Percentiles rank a stretch among this genome's conserved stretches.
Conservation (phyloP, 495 filamentous ascomycete genomes). For the Trichoderma gamsii region DNA sequence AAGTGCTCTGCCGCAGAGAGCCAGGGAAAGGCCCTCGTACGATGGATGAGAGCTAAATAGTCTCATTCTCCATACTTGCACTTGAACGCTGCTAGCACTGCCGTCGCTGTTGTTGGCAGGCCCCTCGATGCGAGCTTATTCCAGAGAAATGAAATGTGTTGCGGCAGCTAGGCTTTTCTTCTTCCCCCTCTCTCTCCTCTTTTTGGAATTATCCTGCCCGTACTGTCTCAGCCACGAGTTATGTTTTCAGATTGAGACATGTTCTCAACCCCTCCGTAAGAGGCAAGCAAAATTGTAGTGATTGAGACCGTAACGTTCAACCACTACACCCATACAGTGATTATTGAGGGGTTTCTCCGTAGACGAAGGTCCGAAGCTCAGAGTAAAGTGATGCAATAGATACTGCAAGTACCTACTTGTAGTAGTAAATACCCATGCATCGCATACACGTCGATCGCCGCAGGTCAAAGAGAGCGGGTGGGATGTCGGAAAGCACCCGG, state of each 20-base stretch:
- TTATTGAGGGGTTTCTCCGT: not conserved
- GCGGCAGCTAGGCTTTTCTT: too few relatives aligned
- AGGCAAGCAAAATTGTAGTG: too few relatives aligned
- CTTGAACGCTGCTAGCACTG: not conserved
- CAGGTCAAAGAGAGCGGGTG: not conserved
- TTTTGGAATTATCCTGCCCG: too few relatives aligned
- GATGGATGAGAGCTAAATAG: not conserved
- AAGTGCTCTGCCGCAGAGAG: not conserved
- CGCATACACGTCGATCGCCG: not conserved
- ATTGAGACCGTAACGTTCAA: too few relatives aligned
- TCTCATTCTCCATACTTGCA: not conserved
- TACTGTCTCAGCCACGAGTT: too few relatives aligned
- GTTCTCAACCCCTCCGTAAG: too few relatives aligned
- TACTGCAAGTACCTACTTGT: not conserved
- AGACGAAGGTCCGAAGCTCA: not conserved
- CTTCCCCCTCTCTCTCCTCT: too few relatives aligned
- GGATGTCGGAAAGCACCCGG: slow-evolving; percentile 11
- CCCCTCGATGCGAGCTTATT: not conserved
- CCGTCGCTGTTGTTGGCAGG: not conserved
- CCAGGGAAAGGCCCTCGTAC: not conserved
- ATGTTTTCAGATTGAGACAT: too few relatives aligned
- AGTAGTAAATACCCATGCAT: not conserved
- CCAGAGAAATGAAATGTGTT: not conserved
- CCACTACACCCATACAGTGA: not conserved
- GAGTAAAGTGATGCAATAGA: not conserved